Evolutionary conservation across 306 rosid species (phyloP), one percentile per base, ranked within the genome.

Genomic region (Ammopiptanthus mongolicus): DNA sequence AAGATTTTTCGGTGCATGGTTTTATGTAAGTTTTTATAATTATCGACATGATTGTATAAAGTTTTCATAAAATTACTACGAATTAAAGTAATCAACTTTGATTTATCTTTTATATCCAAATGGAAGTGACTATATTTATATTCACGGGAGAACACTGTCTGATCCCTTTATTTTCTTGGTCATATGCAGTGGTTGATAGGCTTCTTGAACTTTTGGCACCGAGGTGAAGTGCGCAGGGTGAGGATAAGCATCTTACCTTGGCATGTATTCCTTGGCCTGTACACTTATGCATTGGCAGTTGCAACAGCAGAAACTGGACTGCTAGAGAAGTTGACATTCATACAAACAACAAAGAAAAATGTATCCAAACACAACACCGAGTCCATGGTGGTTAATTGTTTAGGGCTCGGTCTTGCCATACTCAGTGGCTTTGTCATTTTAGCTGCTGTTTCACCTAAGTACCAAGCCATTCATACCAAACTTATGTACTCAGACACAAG

Each of bases 271-370:
- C 47, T 92, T 14, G 97, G 97, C 1, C 87, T 92, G 46, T 95
- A 87, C 86, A 86, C 93, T 1, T 95, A 92, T 46, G 96, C 82
- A 41, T 56, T 90, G 73, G 97, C 97, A 2, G 88, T 91, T 63
- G 96, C 88, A 59, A 92, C 97, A 5, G 98, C 97, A 0, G 97
- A 92, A 84, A 90, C 97, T 11, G 99, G 97, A 25, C 88, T 91
- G 31, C 66, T 92, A 1, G 97, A 95, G 88, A 95, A 95, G 81
- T 33, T 88, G 70, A 87, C 97, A 55, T 87, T 92, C 76, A 76
- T 95, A 29, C 99, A 95, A 72, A 81, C 91, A 7, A 85, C 91
- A 7, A 85, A 50, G 48, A 83, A 87, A 77, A 88, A 90, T 65
- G 79, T 87, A 19, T 37, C 88, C 10, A 90, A 75, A 53, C 91